Conservation (phyloP, 2,329 filamentous ascomycete genomes). For the Hypoxylon sp. region DNA sequence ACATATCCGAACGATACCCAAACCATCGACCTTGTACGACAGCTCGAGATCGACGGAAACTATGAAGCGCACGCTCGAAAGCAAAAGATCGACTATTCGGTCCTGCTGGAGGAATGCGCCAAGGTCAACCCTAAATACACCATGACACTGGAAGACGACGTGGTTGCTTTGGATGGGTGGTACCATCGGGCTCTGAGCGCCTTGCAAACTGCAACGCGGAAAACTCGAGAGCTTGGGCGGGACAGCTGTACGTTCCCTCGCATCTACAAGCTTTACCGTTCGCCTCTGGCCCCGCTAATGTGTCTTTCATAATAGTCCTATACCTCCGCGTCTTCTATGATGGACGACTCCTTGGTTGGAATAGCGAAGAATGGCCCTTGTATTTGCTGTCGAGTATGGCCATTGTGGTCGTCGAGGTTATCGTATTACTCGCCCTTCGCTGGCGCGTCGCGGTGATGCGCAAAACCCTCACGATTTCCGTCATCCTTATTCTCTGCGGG, state of each 20-base stretch:
- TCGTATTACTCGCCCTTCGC: constrained; percentile 27
- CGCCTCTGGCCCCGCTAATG: constrained; percentile 6
- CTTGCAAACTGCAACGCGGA: constrained; percentile 34
- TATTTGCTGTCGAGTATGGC: constrained; percentile 39
- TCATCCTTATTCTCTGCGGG: constrained; percentile 33
- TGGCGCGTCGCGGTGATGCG: constrained; percentile 30
- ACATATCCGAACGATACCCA: constrained; percentile 35
- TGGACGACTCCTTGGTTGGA: constrained; percentile 46
- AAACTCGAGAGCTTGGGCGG: constrained; percentile 41
- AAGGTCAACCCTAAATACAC: constrained; percentile 40
- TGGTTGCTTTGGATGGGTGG: constrained; percentile 47
- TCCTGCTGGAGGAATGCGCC: constrained; percentile 41
- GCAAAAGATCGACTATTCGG: constrained; percentile 43
- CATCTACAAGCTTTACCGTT: background rate
- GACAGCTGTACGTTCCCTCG: constrained; percentile 35
- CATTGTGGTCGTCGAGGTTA: constrained; percentile 27
- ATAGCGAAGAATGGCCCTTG: constrained; percentile 44
- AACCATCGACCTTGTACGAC: constrained; percentile 28
- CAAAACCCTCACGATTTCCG: constrained; percentile 19
- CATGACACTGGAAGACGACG: constrained; percentile 46
- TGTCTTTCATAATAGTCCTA: constrained; percentile 34
- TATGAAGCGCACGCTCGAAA: constrained; percentile 43
- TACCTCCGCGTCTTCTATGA: constrained; percentile 47
- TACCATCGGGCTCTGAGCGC: constrained; percentile 41
- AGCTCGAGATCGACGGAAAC: constrained; percentile 32